Conservation (phyloP, 106 monocot species). For the Agapanthus africanus region DNA sequence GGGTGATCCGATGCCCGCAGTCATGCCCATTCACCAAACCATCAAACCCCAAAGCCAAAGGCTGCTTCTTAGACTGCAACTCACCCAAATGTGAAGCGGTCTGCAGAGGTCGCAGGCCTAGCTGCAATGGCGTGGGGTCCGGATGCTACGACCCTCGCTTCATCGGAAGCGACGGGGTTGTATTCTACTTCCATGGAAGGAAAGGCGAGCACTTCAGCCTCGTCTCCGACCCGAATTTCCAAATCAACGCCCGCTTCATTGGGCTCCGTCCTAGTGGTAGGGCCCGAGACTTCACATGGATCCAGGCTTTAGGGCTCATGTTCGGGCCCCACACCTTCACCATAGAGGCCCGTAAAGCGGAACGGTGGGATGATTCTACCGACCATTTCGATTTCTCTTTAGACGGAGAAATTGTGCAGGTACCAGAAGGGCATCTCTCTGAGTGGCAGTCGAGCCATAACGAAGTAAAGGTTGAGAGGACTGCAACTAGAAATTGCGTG, state of each 20-base stretch:
- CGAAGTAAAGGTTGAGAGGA: conserved; percentile 29
- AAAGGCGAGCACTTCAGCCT: conserved; percentile 35
- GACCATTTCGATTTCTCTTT: conserved; percentile 42
- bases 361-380: conserved; percentile 25
- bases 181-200: conserved; percentile 65
- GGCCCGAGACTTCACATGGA: conserved; percentile 58
- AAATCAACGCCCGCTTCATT: conserved; percentile 58
- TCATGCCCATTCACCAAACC: conserved; percentile 42
- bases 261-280: conserved; percentile 31
- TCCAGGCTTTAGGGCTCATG: conserved; percentile 48
- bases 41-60: conserved; percentile 29
- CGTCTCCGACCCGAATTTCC: conserved; percentile 39
- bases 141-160: conserved; percentile 68
- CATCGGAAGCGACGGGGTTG: conserved; percentile 45
- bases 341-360: conserved; percentile 16
- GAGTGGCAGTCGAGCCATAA: conserved; percentile 24
- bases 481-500: conserved; percentile 27
- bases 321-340: conserved; percentile 16
- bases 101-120: conserved; percentile 37
- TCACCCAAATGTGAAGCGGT: conserved; percentile 41
- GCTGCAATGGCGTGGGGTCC: conserved; percentile 40
- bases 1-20: conserved; percentile 28
- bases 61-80: conserved; percentile 59
- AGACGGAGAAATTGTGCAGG: conserved; percentile 7
- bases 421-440: conserved; percentile 38